Conservation (phyloP, 1,284 basidiomycete genomes). For the Fereydounia khargensis region DNA sequence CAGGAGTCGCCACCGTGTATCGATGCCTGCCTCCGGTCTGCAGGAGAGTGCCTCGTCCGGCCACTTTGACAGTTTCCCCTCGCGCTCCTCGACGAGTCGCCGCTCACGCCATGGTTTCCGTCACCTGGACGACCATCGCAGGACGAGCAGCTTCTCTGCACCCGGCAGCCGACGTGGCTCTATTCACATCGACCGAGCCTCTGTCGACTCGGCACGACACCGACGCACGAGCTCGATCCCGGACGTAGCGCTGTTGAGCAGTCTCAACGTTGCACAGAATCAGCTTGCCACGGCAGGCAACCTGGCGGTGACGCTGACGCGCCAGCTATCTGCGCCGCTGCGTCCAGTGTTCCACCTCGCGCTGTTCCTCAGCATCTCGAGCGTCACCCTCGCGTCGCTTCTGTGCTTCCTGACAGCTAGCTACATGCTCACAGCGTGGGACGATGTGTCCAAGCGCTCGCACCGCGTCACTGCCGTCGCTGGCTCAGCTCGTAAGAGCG, state of each 20-base stretch:
- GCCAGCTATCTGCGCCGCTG: constrained; percentile 39
- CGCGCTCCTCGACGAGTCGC: constrained; percentile 25
- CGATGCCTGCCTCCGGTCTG: too few species aligned
- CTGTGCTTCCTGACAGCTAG: constrained; percentile 35
- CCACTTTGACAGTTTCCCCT: neutral
- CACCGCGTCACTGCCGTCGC: constrained; percentile 22
- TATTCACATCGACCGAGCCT: constrained; percentile 3
- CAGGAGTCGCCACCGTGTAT: too few species aligned
- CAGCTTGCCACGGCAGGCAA: constrained; percentile 39
- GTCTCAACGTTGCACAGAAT: constrained; percentile 38
- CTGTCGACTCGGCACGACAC: constrained; percentile 1
- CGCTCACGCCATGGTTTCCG: constrained; percentile 21
- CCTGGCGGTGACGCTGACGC: constrained; percentile 38
- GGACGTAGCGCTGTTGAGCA: constrained; percentile 29
- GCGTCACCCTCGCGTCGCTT: constrained; percentile 35
- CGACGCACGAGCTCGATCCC: constrained; percentile 14
- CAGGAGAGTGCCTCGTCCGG: neutral
- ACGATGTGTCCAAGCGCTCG: constrained; percentile 31
- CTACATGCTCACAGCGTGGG: constrained; percentile 44
- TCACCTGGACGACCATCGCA: constrained; percentile 1
- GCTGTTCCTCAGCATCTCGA: constrained; percentile 43
- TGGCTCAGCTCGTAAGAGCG: constrained; percentile 13
- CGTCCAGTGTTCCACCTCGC: constrained; percentile 42
- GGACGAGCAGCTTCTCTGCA: constrained; percentile 25
- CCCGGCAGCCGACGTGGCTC: constrained; percentile 33